Percentiles rank a stretch among this genome's conserved stretches.
phyloP scores from a whole-genome alignment of 2,329 filamentous ascomycete genomes.

The Trichophyton mentagrophytes region DNA sequence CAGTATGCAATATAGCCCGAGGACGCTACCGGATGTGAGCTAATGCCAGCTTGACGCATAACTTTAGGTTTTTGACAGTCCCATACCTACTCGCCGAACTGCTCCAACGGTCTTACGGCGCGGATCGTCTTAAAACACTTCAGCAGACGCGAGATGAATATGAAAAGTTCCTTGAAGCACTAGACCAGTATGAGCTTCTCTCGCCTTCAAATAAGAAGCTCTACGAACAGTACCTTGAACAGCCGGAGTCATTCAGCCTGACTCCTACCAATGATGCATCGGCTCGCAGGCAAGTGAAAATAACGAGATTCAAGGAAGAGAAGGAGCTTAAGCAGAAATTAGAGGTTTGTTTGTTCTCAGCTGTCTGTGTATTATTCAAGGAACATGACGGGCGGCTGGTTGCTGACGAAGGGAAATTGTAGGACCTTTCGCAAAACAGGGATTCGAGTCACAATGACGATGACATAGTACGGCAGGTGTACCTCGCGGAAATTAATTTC shows the following conservation, averaged over 20 bases:
- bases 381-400: conserved; percentile 19
- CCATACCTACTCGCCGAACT: conserved; percentile 71
- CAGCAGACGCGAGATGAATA: conserved; percentile 55
- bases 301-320: conserved; percentile 70
- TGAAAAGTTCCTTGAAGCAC: conserved; percentile 61
- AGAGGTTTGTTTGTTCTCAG: conserved; percentile 39
- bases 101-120: conserved; percentile 50
- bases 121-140: conserved; percentile 52
- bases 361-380: conserved; percentile 6
- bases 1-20: conserved; percentile 39
- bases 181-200: conserved; percentile 70
- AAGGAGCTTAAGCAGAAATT: conserved; percentile 73
- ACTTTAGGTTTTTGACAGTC: conserved; percentile 56
- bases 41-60: neutral
- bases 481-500: conserved; percentile 62
- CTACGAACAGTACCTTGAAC: conserved; percentile 60
- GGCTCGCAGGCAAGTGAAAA: conserved; percentile 67
- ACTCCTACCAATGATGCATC: conserved; percentile 54
- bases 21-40: conserved; percentile 11
- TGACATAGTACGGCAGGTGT: conserved; percentile 63
- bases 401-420: conserved; percentile 8
- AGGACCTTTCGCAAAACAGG: conserved; percentile 50
- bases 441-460: conserved; percentile 61
- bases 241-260: conserved; percentile 59
- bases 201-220: conserved; percentile 51